Percentiles rank a stretch among this genome's conserved stretches.
These are phyloP conservation scores for Mortierella sp. DNA, from an alignment of 371 early-diverging fungal species.

Conservation along the genomic window DNA sequence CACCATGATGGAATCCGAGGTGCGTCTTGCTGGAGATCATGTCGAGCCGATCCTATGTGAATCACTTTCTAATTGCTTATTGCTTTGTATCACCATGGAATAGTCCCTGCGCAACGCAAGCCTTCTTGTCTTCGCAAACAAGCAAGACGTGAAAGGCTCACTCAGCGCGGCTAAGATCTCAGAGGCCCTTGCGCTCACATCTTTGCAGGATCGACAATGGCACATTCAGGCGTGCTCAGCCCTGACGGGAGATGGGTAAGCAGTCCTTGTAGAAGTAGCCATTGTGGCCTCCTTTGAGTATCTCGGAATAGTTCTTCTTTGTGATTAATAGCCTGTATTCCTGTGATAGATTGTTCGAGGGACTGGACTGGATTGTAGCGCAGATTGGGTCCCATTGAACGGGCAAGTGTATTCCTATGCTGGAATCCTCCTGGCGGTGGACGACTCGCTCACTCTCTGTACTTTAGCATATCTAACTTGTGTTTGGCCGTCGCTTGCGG, in stretches of 20 bases:
- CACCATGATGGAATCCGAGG: slow-evolving; percentile 81
- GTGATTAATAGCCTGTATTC: not conserved
- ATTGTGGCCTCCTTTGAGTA: too few relatives aligned
- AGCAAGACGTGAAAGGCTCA: slow-evolving; percentile 77
- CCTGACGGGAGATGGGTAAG: slow-evolving; percentile 78
- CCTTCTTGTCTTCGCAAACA: slow-evolving; percentile 78
- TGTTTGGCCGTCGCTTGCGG: too few relatives aligned
- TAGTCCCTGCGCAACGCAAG: slow-evolving; percentile 71
- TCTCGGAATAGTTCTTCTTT: not conserved
- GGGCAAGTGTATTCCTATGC: too few relatives aligned
- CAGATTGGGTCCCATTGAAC: slow-evolving; percentile 56
- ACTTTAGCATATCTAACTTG: too few relatives aligned
- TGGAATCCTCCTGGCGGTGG: too few relatives aligned
- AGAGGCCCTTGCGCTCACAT: slow-evolving; percentile 70
- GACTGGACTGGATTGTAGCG: slow-evolving; percentile 78
- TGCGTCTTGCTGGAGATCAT: slow-evolving; percentile 15
- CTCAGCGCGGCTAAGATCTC: slow-evolving; percentile 75
- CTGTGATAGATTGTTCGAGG: slow-evolving; percentile 68
- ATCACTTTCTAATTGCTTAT: not conserved
- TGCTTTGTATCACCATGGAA: not conserved
- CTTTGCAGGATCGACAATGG: slow-evolving; percentile 78
- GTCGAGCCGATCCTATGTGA: not conserved
- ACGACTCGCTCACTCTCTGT: too few relatives aligned
- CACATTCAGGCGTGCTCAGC: slow-evolving; percentile 83
- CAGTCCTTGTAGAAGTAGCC: not conserved